Evolutionary conservation across 805 yeast genomes (phyloP), one percentile per base, ranked within the genome.

Genomic region (Citeromyces nyonsensis): DNA sequence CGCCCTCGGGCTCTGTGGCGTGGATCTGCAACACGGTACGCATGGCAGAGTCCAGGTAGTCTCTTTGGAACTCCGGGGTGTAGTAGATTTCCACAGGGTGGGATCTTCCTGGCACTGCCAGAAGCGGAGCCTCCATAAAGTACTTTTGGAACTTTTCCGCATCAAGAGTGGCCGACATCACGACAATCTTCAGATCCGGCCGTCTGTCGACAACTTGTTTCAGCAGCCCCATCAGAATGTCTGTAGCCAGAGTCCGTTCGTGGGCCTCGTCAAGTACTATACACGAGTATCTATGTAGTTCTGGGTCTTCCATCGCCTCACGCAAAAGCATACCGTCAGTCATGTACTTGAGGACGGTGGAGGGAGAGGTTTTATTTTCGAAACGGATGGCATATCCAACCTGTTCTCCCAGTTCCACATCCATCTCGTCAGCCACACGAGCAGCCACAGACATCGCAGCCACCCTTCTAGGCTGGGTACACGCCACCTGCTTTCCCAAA

Each of bases 101-200:
- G 2, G 98, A 91, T 67, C 98, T 74, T 48, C 98, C 98, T 2
- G 97, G 96, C 30, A 88, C 97, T 0, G 96, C 94, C 39, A 88
- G 66, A 41, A 91, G 60, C 27, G 98, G 98, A 4, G 97, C 96
- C 47, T 78, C 73, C 49, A 76, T 70, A 61, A 91, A 88, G 53
- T 91, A 88, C 11, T 53, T 57, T 58, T 88, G 97, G 56, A 86
- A 88, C 61, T 88, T 91, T 53, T 85, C 91, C 3, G 97, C 96
- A 59, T 88, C 97, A 51, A 88, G 66, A 2, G 98, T 67, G 0
- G 98, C 94, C 52, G 91, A 88, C 52, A 91, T 75, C 0, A 91
- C 77, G 12, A 91, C 59, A 4, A 91, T 45, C 42, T 73, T 73
- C 34, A 91, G 56, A 38, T 81, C 93, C 0, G 76, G 68, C 34